phyloP scores from a whole-genome alignment of 352 stramenopile species.

The Phytophthora tubulina region DNA sequence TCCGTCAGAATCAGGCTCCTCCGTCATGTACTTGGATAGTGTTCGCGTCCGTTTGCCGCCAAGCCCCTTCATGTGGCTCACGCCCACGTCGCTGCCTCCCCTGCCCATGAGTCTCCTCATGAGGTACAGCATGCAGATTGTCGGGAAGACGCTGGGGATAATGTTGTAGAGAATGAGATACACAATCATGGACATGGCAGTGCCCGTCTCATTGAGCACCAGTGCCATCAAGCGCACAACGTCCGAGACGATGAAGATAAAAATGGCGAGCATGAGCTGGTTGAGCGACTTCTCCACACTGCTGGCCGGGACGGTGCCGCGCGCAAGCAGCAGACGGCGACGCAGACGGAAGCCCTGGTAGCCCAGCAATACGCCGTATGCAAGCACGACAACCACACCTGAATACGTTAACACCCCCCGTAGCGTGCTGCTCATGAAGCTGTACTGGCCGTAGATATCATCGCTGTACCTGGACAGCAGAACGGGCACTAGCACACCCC shows the following conservation, averaged over 20 bases:
- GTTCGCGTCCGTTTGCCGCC: constrained; percentile 37
- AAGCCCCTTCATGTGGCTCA: constrained; percentile 31
- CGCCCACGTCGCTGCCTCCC: constrained; percentile 25
- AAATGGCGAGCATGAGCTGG: constrained; percentile 85
- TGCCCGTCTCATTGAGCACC: constrained; percentile 57
- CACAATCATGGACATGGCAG: constrained; percentile 68
- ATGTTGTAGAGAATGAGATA: constrained; percentile 83
- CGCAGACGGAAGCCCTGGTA: constrained; percentile 82
- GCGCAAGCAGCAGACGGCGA: constrained; percentile 73
- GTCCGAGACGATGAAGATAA: constrained; percentile 80
- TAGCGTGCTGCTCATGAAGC: constrained; percentile 67
- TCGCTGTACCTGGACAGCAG: constrained; percentile 61
- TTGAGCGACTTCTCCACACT: constrained; percentile 85
- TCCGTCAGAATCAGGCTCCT: constrained; percentile 49
- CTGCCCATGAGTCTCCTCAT: constrained; percentile 72
- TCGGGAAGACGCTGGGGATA: constrained; percentile 86
- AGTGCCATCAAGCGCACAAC: constrained; percentile 76
- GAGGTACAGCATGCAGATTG: constrained; percentile 91
- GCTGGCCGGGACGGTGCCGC: constrained; percentile 67
- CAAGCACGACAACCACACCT: constrained; percentile 65
- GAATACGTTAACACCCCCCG: constrained; percentile 68
- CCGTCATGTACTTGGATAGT: constrained; percentile 72
- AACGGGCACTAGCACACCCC: constrained; percentile 66
- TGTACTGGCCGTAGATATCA: constrained; percentile 67
- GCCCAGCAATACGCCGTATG: constrained; percentile 73